Base-by-base conservation (phyloP, 2,329 filamentous ascomycete genomes). In the Monosporascus sp. region DNA sequence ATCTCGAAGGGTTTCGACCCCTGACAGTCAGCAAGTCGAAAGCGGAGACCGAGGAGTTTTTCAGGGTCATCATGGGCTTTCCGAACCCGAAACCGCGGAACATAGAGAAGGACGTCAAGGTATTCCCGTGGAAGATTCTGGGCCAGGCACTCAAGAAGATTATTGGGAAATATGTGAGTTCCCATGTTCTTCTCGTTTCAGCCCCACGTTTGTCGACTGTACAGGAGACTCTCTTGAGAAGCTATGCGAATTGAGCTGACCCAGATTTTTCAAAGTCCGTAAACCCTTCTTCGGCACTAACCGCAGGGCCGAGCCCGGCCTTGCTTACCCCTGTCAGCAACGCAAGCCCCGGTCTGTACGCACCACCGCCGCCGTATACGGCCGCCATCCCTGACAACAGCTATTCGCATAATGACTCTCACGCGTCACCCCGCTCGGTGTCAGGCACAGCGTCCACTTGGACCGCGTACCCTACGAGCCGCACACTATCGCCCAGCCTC, bases 41-140 rank as follows among this genome's bases (percentile, higher is more conserved):
- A 73, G 68, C 85, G 1, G 93, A 97, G 55, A 96, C 90, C 68
- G 93, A 97, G 70, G 91, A 95, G 52, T 97, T 97, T 72, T 97
- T 97, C 84, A 97, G 97, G 76, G 82, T 97, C 64, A 97, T 99
- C 73, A 99, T 99, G 94, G 90, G 85, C 1, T 97, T 97, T 67
- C 91, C 91, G 14, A 90, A 88, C 56, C 94, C 94, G 2, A 97
- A 97, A 73, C 94, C 94, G 19, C 83, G 94, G 58, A 97, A 97
- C 67, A 99, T 99, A 60, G 94, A 97, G 76, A 99, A 99, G 76
- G 93, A 97, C 66, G 92, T 99, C 68, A 99, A 99, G 75, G 94
- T 97, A 14, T 99, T 97, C 67, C 88, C 91, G 5, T 99, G 94
- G 94, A 94, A 91, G 71, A 90, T 94, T 56, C 79, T 99, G 45